Conservation (phyloP, 768 basidiomycete genomes). For the Phanerochaete sordida region DNA sequence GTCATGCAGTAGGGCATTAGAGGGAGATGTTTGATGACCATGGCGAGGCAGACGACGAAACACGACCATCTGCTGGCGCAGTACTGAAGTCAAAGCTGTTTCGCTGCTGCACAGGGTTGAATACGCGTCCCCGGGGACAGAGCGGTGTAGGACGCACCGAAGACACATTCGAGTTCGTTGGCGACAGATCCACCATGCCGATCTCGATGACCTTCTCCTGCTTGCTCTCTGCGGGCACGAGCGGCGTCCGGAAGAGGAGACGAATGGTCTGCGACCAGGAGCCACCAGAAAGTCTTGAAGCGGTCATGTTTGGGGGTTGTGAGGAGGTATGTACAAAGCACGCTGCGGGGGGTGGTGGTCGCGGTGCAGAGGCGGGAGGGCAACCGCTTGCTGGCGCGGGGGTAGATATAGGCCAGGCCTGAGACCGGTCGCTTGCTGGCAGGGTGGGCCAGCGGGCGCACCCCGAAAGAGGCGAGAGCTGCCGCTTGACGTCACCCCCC, state of each 20-base stretch:
- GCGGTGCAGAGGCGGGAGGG: too few species aligned
- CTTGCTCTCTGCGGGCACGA: not conserved
- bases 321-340: too few species aligned
- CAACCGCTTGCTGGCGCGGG: too few species aligned
- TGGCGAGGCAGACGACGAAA: not conserved
- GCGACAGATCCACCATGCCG: not conserved
- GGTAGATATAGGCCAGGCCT: too few species aligned
- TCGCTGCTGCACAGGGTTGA: not conserved
- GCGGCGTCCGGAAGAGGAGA: conserved; percentile 4
- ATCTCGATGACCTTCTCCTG: not conserved
- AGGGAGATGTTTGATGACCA: not conserved
- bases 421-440: too few species aligned
- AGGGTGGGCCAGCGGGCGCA: too few species aligned
- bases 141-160: not conserved
- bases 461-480: too few species aligned
- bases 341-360: too few species aligned
- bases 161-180: not conserved
- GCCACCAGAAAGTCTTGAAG: not conserved
- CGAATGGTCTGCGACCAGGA: not conserved
- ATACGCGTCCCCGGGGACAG: not conserved
- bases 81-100: not conserved
- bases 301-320: too few species aligned
- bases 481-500: too few species aligned
- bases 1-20: not conserved
- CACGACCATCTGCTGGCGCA: not conserved